Percentiles rank a stretch among this genome's conserved stretches.
phyloP scores from a whole-genome alignment of 2,329 filamentous ascomycete genomes.

The Mycosphaerella sp. region DNA sequence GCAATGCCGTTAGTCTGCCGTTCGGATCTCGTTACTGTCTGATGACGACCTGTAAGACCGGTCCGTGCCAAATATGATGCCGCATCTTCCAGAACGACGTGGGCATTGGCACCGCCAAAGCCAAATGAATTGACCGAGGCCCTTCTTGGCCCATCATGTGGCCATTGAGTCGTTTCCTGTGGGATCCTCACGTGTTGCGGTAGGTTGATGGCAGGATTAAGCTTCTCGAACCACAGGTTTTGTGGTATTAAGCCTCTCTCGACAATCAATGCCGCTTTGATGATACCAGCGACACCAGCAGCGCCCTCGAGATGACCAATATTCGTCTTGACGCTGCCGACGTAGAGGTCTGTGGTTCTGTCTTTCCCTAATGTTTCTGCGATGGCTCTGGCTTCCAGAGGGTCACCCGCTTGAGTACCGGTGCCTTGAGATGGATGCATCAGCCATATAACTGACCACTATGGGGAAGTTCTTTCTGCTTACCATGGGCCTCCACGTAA shows the following conservation, averaged over 20 bases:
- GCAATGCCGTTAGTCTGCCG: not conserved
- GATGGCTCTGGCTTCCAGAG: slow-evolving; percentile 22
- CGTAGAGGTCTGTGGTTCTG: slow-evolving; percentile 4
- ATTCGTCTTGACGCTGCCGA: slow-evolving; percentile 26
- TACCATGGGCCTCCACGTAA: slow-evolving; percentile 20
- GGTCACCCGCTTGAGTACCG: slow-evolving; percentile 19
- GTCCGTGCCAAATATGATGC: not conserved
- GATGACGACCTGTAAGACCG: not conserved
- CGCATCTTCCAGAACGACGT: slow-evolving; percentile 22
- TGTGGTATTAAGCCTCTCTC: slow-evolving; percentile 25
- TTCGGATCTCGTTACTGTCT: not conserved
- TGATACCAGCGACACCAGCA: slow-evolving; percentile 13
- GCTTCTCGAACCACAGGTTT: slow-evolving; percentile 21
- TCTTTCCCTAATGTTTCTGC: slow-evolving; percentile 4
- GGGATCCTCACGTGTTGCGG: not conserved
- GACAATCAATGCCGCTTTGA: slow-evolving; percentile 22
- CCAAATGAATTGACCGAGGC: slow-evolving; percentile 18
- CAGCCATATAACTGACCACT: no score
- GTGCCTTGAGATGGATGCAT: not conserved
- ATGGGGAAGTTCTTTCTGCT: no score
- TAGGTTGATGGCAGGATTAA: slow-evolving; percentile 28
- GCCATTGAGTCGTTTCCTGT: slow-evolving; percentile 3
- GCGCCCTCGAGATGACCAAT: slow-evolving; percentile 20
- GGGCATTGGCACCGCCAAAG: slow-evolving; percentile 27
- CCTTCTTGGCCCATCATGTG: not conserved